Conservation (phyloP, 257 asterid species). For the Scutellaria barbata region DNA sequence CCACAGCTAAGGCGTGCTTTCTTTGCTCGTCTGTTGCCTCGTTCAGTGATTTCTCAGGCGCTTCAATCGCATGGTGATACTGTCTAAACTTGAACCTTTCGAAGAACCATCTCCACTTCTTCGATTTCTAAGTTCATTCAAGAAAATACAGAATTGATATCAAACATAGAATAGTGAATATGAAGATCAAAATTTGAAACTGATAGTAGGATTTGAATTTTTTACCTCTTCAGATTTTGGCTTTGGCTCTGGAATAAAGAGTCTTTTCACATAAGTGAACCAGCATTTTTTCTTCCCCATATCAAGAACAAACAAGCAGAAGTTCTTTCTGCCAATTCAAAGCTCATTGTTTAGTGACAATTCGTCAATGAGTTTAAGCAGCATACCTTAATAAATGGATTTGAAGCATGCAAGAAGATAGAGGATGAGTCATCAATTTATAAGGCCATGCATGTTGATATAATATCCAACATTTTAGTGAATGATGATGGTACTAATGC, state of each 20-base stretch:
- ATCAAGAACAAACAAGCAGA: neutral
- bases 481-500: conserved; percentile 46
- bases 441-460: conserved; percentile 46
- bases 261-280: conserved; percentile 70
- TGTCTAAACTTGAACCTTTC: conserved; percentile 53
- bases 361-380: neutral
- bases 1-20: conserved; percentile 71
- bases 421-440: conserved; percentile 35
- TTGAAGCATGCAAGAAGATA: conserved; percentile 41
- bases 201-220: neutral
- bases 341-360: neutral
- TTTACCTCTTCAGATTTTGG: conserved; percentile 63
- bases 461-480: conserved; percentile 34
- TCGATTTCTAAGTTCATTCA: conserved; percentile 49
- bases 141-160: neutral
- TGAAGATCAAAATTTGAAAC: conserved; percentile 8
- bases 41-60: conserved; percentile 49
- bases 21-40: conserved; percentile 76
- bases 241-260: conserved; percentile 62
- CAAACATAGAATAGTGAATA: neutral
- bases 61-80: conserved; percentile 59
- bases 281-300: conserved; percentile 82
- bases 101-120: conserved; percentile 64
- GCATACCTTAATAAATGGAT: conserved; percentile 29
- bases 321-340: conserved; percentile 18